Conservation (phyloP, 495 filamentous ascomycete genomes). For the Hypoxylon lenormandii region DNA sequence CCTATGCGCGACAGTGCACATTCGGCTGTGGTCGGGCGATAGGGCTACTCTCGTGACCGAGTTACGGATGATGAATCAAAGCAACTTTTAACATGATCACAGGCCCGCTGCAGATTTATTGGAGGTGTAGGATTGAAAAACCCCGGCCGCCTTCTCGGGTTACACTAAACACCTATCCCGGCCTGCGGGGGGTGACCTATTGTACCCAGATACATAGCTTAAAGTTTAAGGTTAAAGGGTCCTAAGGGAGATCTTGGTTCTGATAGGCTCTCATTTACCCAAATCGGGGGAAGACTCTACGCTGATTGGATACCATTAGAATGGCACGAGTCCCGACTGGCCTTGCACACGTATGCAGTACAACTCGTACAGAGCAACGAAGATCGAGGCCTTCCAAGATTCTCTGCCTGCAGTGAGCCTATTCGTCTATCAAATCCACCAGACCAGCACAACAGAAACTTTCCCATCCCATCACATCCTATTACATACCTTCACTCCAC, state of each 20-base stretch:
- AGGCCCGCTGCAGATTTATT: not conserved
- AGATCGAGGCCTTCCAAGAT: too few relatives aligned
- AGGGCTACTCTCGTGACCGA: constrained; percentile 30
- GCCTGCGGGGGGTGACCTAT: constrained; percentile 6
- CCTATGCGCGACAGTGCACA: not conserved
- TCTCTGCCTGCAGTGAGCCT: too few relatives aligned
- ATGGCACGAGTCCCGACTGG: constrained; percentile 33
- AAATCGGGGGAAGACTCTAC: not conserved
- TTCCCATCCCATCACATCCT: too few relatives aligned
- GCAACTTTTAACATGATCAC: constrained; percentile 16
- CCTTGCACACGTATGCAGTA: constrained; percentile 27
- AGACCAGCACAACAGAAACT: not conserved
- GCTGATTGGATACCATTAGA: constrained; percentile 49
- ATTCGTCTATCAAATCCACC: constrained; percentile 6
- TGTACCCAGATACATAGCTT: constrained; percentile 23
- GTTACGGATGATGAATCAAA: constrained; percentile 18
- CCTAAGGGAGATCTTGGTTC: not conserved
- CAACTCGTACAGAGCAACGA: constrained; percentile 16
- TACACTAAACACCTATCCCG: constrained; percentile 2
- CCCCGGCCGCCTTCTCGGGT: constrained; percentile 2
- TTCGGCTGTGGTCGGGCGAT: constrained; percentile 15
- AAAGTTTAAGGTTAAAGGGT: constrained; percentile 25
- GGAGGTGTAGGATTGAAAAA: constrained; percentile 1
- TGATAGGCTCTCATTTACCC: constrained; percentile 10
- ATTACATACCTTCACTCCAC: not conserved